Percentiles rank a stretch among this genome's conserved stretches.
These are phyloP conservation scores for Phytophthora podocarpi DNA, from an alignment of 352 stramenopile genomes.

Conservation along the genomic window DNA sequence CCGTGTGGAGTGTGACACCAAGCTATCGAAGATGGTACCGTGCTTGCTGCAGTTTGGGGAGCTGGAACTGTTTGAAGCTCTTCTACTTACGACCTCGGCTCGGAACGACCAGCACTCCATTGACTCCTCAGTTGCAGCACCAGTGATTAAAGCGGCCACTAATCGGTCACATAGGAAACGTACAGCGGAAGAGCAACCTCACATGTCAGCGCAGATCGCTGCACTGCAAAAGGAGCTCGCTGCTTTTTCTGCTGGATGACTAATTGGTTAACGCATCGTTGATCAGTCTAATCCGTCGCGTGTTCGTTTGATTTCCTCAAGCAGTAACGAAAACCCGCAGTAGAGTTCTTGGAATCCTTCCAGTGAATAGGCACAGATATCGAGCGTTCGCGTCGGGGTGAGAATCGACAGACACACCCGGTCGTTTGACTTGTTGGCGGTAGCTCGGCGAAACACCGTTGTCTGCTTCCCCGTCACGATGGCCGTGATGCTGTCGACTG, in stretches of 20 bases:
- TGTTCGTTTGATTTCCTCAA: conserved; percentile 30
- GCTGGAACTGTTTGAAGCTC: conserved; percentile 35
- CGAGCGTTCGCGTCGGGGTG: conserved; percentile 43
- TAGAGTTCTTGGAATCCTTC: conserved; percentile 43
- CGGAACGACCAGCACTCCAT: conserved; percentile 25
- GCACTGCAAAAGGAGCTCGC: conserved; percentile 24
- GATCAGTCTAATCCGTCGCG: conserved; percentile 21
- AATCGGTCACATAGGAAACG: neutral
- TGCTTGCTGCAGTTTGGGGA: conserved; percentile 38
- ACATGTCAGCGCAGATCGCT: conserved; percentile 21
- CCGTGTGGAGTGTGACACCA: conserved; percentile 14
- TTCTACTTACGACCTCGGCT: conserved; percentile 17
- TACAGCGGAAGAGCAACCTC: conserved; percentile 5
- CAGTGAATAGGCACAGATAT: conserved; percentile 41
- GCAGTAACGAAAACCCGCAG: conserved; percentile 34
- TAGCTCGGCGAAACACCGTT: conserved; percentile 39
- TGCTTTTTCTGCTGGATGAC: neutral
- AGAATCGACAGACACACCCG: conserved; percentile 46
- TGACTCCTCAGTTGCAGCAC: conserved; percentile 10
- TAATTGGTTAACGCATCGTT: conserved; percentile 5
- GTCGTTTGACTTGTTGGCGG: conserved; percentile 31
- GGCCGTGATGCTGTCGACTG: conserved; percentile 35
- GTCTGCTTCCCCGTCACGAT: conserved; percentile 49
- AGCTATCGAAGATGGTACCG: conserved; percentile 13
- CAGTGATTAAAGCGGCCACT: conserved; percentile 17